These are phyloP conservation scores for Apophysomyces variabilis DNA, from an alignment of 371 early-diverging fungal species.

Conservation along the genomic window DNA sequence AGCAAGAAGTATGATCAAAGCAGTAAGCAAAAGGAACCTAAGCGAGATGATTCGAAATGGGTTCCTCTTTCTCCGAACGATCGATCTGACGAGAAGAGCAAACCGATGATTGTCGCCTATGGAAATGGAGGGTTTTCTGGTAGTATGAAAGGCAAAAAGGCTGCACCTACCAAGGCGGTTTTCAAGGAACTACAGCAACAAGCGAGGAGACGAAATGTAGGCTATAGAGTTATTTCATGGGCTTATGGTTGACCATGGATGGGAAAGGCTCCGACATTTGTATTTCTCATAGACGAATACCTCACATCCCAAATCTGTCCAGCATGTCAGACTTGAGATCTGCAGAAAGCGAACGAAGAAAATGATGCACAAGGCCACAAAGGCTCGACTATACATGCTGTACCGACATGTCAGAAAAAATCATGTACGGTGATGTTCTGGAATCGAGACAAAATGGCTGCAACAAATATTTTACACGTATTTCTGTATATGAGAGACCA, in stretches of 20 bases:
- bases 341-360: background rate
- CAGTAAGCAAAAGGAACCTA: background rate
- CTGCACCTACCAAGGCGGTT: background rate
- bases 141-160: background rate
- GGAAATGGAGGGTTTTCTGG: background rate
- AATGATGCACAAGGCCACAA: background rate
- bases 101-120: background rate
- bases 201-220: background rate
- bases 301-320: background rate
- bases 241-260: background rate
- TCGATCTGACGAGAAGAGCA: background rate
- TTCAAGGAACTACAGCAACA: background rate
- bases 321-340: background rate
- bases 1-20: background rate
- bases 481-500: background rate
- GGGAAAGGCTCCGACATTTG: background rate
- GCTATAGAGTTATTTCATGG: background rate
- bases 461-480: background rate
- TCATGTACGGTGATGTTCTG: background rate
- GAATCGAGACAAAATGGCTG: background rate
- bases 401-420: background rate
- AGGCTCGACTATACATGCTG: background rate
- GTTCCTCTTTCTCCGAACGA: background rate
- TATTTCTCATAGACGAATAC: too few species aligned
- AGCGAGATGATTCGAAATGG: background rate